These are phyloP conservation scores for Castanea sativa DNA, from an alignment of 306 rosid species.

Conservation along the genomic window DNA sequence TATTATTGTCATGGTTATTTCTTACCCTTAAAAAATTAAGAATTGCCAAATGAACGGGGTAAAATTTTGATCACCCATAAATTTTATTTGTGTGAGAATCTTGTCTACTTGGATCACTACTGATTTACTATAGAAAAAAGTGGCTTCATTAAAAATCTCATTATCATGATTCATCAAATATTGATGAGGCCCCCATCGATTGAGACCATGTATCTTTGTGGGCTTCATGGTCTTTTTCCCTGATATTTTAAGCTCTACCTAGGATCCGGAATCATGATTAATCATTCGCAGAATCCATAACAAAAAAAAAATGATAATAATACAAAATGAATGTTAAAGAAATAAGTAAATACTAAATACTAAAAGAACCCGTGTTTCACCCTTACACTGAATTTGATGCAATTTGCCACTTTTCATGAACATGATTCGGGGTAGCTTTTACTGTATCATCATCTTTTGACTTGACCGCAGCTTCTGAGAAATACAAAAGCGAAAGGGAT, in stretches of 20 bases:
- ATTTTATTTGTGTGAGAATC: too few species aligned
- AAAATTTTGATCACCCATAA: too few species aligned
- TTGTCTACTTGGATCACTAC: too few species aligned
- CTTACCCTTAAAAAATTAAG: too few species aligned
- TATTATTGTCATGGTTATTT: too few species aligned
- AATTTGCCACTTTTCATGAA: constrained; percentile 42
- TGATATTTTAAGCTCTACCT: constrained; percentile 32
- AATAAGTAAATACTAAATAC: constrained; percentile 23
- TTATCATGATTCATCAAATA: constrained; percentile 17
- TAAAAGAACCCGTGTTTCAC: constrained; percentile 43
- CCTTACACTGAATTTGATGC: constrained; percentile 75
- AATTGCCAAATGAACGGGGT: too few species aligned
- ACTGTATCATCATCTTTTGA: constrained; percentile 23
- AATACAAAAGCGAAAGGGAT: not conserved
- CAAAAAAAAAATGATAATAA: constrained; percentile 25
- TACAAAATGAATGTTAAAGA: constrained; percentile 24
- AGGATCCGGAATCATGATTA: constrained; percentile 55
- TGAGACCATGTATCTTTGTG: not conserved
- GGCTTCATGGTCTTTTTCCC: not conserved
- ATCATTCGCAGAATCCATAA: constrained; percentile 23
- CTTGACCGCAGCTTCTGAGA: not conserved
- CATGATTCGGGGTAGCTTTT: constrained; percentile 45
- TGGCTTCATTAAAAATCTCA: not conserved
- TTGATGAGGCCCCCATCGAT: too few species aligned
- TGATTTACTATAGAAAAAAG: too few species aligned